A percentile compares a stretch with the other conserved stretches of the same genome.
Evolutionary conservation across 306 rosid species (phyloP).

Genomic region (Alnus rubra): DNA sequence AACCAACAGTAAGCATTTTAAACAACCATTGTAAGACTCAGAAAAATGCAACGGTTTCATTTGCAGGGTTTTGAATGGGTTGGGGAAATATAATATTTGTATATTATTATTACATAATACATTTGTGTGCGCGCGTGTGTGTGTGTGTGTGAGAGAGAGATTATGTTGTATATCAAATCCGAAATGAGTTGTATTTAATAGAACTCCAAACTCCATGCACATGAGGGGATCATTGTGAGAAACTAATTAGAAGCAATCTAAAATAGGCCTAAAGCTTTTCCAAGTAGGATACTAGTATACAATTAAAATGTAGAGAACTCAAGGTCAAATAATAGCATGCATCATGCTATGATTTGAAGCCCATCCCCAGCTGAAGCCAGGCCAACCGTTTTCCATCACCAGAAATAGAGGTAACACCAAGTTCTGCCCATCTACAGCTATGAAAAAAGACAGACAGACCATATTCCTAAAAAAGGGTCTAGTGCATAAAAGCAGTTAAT

Average conservation of each 20-base stretch:
- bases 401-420: background rate
- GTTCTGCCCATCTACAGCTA: background rate
- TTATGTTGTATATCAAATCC: background rate
- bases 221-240: background rate
- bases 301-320: background rate
- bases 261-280: background rate
- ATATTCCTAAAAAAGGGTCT: background rate
- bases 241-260: background rate
- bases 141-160: too few relatives aligned
- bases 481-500: background rate
- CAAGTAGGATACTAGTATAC: background rate
- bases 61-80: background rate
- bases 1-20: conserved; percentile 21
- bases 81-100: background rate
- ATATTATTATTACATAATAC: background rate
- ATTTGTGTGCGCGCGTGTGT: too few relatives aligned
- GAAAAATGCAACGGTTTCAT: background rate
- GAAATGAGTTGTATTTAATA: background rate
- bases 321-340: background rate
- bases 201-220: background rate
- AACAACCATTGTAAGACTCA: background rate
- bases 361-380: background rate
- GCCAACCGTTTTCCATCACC: background rate
- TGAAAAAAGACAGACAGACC: background rate
- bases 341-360: background rate